Conservation (phyloP, 2,329 filamentous ascomycete genomes). For the Calonectria multiphialidica region DNA sequence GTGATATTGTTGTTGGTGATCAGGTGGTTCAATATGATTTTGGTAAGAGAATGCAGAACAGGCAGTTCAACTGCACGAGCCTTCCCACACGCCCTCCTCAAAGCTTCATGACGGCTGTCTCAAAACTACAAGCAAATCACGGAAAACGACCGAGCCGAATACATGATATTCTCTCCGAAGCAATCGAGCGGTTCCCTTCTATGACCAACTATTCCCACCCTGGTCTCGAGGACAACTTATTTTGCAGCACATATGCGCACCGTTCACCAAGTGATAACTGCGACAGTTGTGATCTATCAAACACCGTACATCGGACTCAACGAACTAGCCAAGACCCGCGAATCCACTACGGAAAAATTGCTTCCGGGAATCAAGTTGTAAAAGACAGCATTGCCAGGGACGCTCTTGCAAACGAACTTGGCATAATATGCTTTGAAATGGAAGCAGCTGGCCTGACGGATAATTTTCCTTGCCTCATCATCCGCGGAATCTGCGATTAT, state of each 20-base stretch:
- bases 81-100: neutral
- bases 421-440: neutral
- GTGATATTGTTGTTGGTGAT: conserved; percentile 24
- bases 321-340: neutral
- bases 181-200: neutral
- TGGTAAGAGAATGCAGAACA: neutral
- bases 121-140: neutral
- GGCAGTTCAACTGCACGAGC: neutral
- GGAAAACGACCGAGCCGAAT: neutral
- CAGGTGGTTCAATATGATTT: conserved; percentile 23
- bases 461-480: neutral
- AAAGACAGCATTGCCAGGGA: conserved; percentile 45
- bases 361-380: conserved; percentile 50
- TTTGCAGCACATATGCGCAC: neutral
- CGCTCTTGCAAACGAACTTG: neutral
- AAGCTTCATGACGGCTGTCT: neutral
- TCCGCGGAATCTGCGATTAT: neutral
- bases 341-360: conserved; percentile 34
- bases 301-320: neutral
- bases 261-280: neutral
- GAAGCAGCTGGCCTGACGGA: neutral
- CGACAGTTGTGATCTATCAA: neutral
- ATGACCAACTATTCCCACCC: neutral
- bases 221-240: neutral
- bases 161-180: neutral